These are phyloP conservation scores for Zygotorulaspora danielsina DNA, from an alignment of 805 yeast species.

Conservation along the genomic window DNA sequence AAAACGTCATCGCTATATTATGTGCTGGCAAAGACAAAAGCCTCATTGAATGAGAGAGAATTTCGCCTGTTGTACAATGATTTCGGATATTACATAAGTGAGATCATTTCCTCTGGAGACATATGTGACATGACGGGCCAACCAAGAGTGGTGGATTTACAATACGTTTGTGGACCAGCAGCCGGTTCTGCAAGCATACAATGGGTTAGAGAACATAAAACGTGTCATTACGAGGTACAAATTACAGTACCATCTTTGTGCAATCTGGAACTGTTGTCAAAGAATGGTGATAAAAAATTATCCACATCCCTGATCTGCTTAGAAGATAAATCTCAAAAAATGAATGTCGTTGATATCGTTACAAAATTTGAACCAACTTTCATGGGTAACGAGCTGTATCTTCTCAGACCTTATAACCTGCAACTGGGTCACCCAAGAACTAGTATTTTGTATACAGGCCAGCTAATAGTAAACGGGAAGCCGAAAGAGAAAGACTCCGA, in stretches of 20 bases:
- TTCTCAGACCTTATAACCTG: conserved; percentile 15
- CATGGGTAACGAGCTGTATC: conserved; percentile 28
- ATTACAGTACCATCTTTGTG: conserved; percentile 52
- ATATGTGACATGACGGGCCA: conserved; percentile 54
- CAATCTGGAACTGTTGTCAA: conserved; percentile 28
- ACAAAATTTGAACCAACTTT: conserved; percentile 25
- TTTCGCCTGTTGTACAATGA: conserved; percentile 34
- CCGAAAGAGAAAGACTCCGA: conserved; percentile 1
- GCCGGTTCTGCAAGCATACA: conserved; percentile 26
- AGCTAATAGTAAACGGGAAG: conserved; percentile 1
- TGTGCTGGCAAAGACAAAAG: conserved; percentile 29
- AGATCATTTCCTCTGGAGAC: conserved; percentile 46
- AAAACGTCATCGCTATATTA: conserved; percentile 11
- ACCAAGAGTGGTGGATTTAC: conserved; percentile 51
- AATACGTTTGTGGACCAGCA: conserved; percentile 48
- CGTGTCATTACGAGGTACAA: conserved; percentile 54
- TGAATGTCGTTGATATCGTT: conserved; percentile 16
- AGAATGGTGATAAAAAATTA: conserved; percentile 22
- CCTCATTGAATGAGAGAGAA: conserved; percentile 19
- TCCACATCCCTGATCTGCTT: conserved; percentile 22
- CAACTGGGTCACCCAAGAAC: conserved; percentile 5
- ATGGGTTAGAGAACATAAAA: conserved; percentile 48
- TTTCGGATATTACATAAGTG: conserved; percentile 35
- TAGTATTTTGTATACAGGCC: conserved; percentile 13
- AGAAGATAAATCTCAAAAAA: background rate